These are phyloP conservation scores for Penicillium sp. DNA, from an alignment of 2,329 filamentous ascomycete species.

Conservation along the genomic window DNA sequence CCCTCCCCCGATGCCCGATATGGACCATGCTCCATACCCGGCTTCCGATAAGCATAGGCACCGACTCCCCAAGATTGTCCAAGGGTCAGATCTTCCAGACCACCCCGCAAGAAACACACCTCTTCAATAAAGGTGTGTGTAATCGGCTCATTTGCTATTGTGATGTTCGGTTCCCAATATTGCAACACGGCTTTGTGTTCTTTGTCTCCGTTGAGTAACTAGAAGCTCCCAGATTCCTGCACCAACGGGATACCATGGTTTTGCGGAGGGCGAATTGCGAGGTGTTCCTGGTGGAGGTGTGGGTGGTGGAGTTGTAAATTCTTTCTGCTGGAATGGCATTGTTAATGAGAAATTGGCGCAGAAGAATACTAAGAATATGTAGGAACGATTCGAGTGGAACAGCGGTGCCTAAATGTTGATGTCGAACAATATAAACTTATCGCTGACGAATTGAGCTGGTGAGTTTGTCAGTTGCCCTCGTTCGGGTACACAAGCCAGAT, in stretches of 20 bases:
- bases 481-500: too few species aligned
- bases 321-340: conserved; percentile 20
- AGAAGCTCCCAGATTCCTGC: conserved; percentile 35
- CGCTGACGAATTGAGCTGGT: too few species aligned
- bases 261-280: conserved; percentile 6
- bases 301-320: conserved; percentile 20
- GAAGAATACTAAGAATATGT: too few species aligned
- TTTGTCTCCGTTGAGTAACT: conserved; percentile 33
- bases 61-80: conserved; percentile 31
- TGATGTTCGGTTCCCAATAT: conserved; percentile 35
- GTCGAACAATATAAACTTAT: too few species aligned
- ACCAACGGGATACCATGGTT: conserved; percentile 24
- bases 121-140: conserved; percentile 39
- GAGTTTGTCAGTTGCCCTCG: too few species aligned
- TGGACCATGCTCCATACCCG: conserved; percentile 40
- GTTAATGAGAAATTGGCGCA: neutral
- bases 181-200: conserved; percentile 30
- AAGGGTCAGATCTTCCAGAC: conserved; percentile 32
- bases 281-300: conserved; percentile 18
- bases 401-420: too few species aligned
- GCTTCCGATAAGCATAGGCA: conserved; percentile 39
- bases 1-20: conserved; percentile 31
- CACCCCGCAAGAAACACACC: conserved; percentile 36
- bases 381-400: too few species aligned
- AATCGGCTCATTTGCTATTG: conserved; percentile 24